Conservation (phyloP, 257 asterid species). For the Rhazya stricta region DNA sequence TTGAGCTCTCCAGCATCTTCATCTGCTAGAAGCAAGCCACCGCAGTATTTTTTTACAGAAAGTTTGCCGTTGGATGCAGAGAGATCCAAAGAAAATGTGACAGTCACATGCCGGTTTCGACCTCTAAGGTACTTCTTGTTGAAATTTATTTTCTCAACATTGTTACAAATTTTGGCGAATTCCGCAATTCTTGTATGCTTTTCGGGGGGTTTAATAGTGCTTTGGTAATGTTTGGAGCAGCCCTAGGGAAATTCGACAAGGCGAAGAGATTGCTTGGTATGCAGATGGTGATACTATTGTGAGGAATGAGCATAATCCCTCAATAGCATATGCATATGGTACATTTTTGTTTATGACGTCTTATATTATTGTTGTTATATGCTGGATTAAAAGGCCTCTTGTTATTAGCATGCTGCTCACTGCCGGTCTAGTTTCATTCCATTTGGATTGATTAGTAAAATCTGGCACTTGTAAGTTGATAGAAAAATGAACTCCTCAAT, state of each 20-base stretch:
- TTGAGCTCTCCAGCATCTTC: conserved; percentile 90
- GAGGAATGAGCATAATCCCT: conserved; percentile 84
- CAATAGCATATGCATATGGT: conserved; percentile 97
- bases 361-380: conserved; percentile 8
- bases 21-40: conserved; percentile 67
- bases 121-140: conserved; percentile 75
- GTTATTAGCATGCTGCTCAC: neutral
- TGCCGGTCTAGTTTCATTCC: neutral
- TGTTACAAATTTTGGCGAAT: neutral
- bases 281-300: conserved; percentile 98
- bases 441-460: neutral
- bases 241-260: conserved; percentile 93
- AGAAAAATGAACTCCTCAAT: neutral
- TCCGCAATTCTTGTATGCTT: neutral
- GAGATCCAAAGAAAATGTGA: conserved; percentile 84
- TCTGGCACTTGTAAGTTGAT: neutral
- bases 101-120: conserved; percentile 95
- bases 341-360: conserved; percentile 21
- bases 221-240: conserved; percentile 38
- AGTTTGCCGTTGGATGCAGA: conserved; percentile 45
- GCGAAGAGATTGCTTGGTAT: conserved; percentile 98
- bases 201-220: conserved; percentile 14
- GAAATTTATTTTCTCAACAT: neutral
- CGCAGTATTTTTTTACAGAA: conserved; percentile 45
- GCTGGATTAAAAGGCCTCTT: conserved; percentile 1